Conservation (phyloP, 202 grass and related monocot species). For the Carex sylvatica region DNA sequence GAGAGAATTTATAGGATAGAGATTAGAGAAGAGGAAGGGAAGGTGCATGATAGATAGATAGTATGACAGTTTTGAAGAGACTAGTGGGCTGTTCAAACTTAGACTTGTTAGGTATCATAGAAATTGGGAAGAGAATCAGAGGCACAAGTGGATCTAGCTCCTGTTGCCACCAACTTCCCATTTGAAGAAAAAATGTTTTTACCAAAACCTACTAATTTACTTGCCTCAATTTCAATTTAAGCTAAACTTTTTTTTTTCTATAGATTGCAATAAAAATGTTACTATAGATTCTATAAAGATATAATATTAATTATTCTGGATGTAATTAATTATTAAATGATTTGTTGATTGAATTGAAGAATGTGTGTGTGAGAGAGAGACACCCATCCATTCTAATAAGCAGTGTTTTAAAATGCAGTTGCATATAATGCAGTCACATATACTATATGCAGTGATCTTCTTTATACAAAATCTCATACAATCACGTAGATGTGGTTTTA, state of each 20-base stretch:
- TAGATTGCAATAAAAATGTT: neutral
- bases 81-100: neutral
- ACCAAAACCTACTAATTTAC: neutral
- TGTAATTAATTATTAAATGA: too few species aligned
- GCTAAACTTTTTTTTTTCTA: neutral
- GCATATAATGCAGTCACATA: too few species aligned
- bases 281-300: neutral
- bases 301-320: neutral
- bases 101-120: neutral
- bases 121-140: neutral
- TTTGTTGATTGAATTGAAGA: too few species aligned
- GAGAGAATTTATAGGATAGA: constrained; percentile 5
- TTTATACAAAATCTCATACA: too few species aligned
- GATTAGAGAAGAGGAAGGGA: too few species aligned
- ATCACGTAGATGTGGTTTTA: too few species aligned
- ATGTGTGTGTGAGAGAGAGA: too few species aligned
- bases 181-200: neutral
- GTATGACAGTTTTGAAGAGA: neutral
- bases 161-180: neutral
- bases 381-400: too few species aligned
- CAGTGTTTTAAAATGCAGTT: too few species aligned
- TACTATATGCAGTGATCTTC: too few species aligned
- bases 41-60: neutral
- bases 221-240: neutral
- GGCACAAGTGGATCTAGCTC: neutral